These are phyloP conservation scores for Pleomassaria siparia DNA, from an alignment of 2,329 filamentous ascomycete species.

Conservation along the genomic window DNA sequence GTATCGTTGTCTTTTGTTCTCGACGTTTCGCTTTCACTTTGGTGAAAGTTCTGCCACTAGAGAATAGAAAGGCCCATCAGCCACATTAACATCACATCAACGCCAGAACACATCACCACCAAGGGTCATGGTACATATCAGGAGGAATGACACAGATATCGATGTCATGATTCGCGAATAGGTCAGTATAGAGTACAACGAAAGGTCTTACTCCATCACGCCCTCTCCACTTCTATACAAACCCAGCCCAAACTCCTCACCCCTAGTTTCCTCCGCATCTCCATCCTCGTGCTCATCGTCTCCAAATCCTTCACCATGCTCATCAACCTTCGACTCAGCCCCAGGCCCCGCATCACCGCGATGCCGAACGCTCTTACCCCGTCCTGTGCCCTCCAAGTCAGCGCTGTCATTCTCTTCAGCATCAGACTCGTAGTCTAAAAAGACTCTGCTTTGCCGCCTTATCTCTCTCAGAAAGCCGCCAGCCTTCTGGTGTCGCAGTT, in stretches of 20 bases:
- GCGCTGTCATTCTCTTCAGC: constrained; percentile 17
- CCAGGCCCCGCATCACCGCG: constrained; percentile 3
- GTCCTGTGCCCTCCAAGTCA: constrained; percentile 2
- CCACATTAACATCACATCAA: too few relatives aligned
- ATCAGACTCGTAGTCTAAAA: constrained; percentile 46
- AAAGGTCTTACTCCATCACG: background rate
- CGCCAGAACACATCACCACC: too few relatives aligned
- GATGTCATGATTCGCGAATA: too few relatives aligned
- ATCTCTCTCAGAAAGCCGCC: constrained; percentile 48
- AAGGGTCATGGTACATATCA: too few relatives aligned
- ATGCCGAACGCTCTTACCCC: background rate
- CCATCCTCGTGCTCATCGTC: constrained; percentile 16
- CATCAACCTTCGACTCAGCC: background rate
- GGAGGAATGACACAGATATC: too few relatives aligned
- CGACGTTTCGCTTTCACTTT: too few relatives aligned
- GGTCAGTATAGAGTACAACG: too few relatives aligned
- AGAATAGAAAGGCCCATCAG: too few relatives aligned
- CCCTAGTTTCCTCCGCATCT: constrained; percentile 2
- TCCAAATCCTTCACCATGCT: constrained; percentile 6
- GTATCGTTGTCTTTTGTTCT: too few relatives aligned
- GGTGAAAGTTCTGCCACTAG: too few relatives aligned
- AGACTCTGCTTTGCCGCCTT: constrained; percentile 49
- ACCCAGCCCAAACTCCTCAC: constrained; percentile 10
- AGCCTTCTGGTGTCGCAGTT: constrained; percentile 29
- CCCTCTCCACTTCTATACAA: constrained; percentile 4